Percentiles rank a stretch among this genome's conserved stretches.
These are phyloP conservation scores for Aristolochia contorta DNA, from an alignment of 164 flowering plant genomes.

Conservation along the genomic window DNA sequence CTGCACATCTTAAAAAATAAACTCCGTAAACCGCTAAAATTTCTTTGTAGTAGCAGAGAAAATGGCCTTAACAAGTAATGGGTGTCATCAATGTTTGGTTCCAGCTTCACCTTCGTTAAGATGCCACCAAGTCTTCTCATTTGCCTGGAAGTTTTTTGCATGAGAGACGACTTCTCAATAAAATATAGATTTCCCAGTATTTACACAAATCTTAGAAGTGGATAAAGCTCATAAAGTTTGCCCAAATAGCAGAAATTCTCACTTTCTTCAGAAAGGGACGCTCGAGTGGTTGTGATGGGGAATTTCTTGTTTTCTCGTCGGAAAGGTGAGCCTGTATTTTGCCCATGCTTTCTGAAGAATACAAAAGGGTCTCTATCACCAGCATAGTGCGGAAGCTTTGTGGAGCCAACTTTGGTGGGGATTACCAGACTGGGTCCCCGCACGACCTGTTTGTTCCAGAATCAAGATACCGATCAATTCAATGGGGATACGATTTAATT, in stretches of 20 bases:
- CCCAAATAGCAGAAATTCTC: neutral
- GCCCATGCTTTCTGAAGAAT: neutral
- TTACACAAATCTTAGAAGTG: neutral
- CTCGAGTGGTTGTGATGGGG: neutral
- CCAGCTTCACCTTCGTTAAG: neutral
- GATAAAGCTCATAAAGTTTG: constrained; percentile 1
- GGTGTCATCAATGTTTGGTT: neutral
- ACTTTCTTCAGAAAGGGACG: constrained; percentile 2
- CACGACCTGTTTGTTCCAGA: neutral
- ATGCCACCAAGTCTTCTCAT: neutral
- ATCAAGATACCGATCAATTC: neutral
- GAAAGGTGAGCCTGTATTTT: neutral
- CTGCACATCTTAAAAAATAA: no score
- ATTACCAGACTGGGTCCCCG: neutral
- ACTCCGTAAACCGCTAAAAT: no score
- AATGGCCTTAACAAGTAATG: neutral
- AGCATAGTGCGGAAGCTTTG: neutral
- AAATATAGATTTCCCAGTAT: neutral
- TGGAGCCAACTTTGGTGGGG: no score
- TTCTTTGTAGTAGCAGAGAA: neutral
- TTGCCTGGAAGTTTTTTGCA: neutral
- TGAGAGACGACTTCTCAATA: neutral
- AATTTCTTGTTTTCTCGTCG: neutral
- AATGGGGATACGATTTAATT: neutral
- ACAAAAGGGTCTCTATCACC: constrained; percentile 2